Conservation (phyloP, 139 green algal genomes). For the Nannochloris sp. region DNA sequence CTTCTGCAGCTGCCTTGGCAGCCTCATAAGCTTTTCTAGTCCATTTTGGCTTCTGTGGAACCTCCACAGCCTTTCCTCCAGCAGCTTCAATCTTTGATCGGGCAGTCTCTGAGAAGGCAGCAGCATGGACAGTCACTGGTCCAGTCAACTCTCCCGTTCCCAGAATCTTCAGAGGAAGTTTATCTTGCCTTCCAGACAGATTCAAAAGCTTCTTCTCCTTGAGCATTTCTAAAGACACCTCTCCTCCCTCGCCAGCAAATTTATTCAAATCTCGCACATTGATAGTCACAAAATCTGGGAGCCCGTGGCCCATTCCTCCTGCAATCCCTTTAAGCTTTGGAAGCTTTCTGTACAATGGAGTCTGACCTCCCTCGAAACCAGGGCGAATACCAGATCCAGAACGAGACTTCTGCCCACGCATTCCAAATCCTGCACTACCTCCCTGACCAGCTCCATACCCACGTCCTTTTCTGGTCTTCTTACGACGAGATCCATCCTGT, state of each 20-base stretch:
- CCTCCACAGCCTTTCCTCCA: constrained; percentile 56
- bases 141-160: constrained; percentile 71
- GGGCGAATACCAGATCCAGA: constrained; percentile 67
- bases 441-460: constrained; percentile 89
- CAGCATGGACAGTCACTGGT: constrained; percentile 72
- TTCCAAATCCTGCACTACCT: constrained; percentile 89
- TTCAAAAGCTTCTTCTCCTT: constrained; percentile 71
- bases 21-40: constrained; percentile 46
- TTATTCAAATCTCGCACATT: constrained; percentile 80
- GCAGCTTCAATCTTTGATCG: constrained; percentile 78
- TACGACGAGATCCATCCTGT: constrained; percentile 59
- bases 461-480: constrained; percentile 82
- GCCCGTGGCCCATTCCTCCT: constrained; percentile 84
- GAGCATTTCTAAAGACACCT: constrained; percentile 73
- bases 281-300: constrained; percentile 77
- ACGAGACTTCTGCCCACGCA: constrained; percentile 92
- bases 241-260: constrained; percentile 60
- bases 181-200: constrained; percentile 60
- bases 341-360: constrained; percentile 86
- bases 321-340: constrained; percentile 97
- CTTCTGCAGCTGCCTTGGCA: not conserved
- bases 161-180: constrained; percentile 92
- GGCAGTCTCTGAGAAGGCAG: constrained; percentile 68
- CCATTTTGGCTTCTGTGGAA: constrained; percentile 67
- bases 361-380: constrained; percentile 98